Evolutionary conservation across 148 eudicot species (phyloP).

Genomic region (Hydrangea macrophylla): DNA sequence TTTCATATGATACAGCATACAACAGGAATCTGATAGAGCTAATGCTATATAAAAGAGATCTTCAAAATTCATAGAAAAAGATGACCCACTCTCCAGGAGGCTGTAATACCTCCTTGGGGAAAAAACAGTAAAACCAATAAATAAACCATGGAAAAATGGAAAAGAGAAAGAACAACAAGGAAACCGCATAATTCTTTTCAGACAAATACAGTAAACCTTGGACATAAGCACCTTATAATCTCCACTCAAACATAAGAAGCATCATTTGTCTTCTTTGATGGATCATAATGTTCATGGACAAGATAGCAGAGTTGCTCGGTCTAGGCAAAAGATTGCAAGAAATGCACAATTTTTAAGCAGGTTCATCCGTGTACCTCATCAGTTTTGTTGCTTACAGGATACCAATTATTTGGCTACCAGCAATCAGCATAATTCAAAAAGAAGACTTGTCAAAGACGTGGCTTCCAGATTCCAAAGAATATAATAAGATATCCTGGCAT

Average conservation of each 20-base stretch:
- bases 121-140: background rate
- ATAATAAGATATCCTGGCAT: too few species aligned
- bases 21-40: background rate
- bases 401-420: background rate
- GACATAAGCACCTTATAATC: background rate
- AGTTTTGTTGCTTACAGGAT: background rate
- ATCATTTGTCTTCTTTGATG: background rate
- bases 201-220: background rate
- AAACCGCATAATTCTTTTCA: background rate
- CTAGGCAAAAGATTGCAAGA: background rate
- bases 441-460: background rate
- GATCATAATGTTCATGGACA: background rate
- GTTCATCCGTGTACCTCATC: background rate
- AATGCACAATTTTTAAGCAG: background rate
- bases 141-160: background rate
- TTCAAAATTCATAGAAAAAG: background rate
- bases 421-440: background rate
- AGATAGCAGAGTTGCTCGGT: background rate
- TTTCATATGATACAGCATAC: background rate
- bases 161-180: background rate
- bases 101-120: background rate
- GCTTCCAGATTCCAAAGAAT: background rate
- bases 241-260: background rate
- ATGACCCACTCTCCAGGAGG: background rate
- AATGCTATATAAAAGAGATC: background rate